Percentiles rank a stretch among this genome's conserved stretches.
Evolutionary conservation across 495 filamentous ascomycete species (phyloP).

Genomic region (Neurospora sp.): DNA sequence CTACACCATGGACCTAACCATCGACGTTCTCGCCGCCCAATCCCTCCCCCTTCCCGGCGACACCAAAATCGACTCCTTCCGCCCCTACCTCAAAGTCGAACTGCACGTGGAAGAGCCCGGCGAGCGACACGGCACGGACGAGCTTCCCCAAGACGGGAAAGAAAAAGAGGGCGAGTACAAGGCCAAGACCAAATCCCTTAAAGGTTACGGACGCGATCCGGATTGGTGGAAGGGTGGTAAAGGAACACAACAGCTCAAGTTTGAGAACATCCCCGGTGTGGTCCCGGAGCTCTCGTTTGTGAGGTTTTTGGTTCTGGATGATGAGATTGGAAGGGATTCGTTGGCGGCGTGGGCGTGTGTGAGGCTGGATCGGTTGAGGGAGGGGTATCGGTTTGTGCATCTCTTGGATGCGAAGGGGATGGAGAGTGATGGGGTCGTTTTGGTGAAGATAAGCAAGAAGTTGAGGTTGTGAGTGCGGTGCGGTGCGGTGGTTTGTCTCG

Average conservation of each 20-base stretch:
- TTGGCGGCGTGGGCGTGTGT: constrained; percentile 84
- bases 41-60: constrained; percentile 45
- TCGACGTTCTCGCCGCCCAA: constrained; percentile 49
- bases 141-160: constrained; percentile 16
- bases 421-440: constrained; percentile 50
- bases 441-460: constrained; percentile 59
- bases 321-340: constrained; percentile 63
- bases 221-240: constrained; percentile 41
- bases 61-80: constrained; percentile 48
- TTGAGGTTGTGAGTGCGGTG: constrained; percentile 18
- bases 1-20: constrained; percentile 41
- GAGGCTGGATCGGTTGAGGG: constrained; percentile 64
- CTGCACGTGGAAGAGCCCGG: constrained; percentile 66
- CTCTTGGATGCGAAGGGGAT: constrained; percentile 55
- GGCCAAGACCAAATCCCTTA: constrained; percentile 49
- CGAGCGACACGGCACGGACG: constrained; percentile 31
- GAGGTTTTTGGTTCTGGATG: constrained; percentile 78
- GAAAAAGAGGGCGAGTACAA: constrained; percentile 57
- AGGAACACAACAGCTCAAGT: no score
- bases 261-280: constrained; percentile 46
- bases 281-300: constrained; percentile 75
- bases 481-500: no score
- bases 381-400: constrained; percentile 68
- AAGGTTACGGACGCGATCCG: constrained; percentile 45
- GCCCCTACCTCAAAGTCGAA: constrained; percentile 72